Evolutionary conservation across 495 filamentous ascomycete genomes (phyloP).

Genomic region (Trichoderma erinaceum): DNA sequence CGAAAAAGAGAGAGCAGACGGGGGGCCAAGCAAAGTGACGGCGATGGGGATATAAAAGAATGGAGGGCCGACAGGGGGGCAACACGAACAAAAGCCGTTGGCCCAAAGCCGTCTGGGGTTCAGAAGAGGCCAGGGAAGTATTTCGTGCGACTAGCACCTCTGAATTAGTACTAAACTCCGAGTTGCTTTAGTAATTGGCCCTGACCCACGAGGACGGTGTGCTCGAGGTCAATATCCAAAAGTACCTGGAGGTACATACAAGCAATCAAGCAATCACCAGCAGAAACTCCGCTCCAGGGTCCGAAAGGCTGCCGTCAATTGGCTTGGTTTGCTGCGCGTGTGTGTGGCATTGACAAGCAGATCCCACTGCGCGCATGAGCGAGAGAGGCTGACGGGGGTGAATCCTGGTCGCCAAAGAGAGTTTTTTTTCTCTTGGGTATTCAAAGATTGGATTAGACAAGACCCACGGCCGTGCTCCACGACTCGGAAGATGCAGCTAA

Average conservation of each 20-base stretch:
- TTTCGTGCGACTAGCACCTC: not conserved
- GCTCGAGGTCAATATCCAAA: no score
- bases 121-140: constrained; percentile 1
- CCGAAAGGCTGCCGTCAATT: no score
- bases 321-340: not conserved
- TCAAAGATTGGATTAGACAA: not conserved
- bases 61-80: not conserved
- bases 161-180: not conserved
- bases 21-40: constrained; percentile 13
- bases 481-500: constrained; percentile 4
- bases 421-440: not conserved
- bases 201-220: constrained; percentile 5
- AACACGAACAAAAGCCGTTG: not conserved
- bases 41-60: constrained; percentile 13
- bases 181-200: not conserved
- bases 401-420: not conserved
- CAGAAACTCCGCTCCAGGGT: not conserved
- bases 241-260: not conserved
- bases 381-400: constrained; percentile 2
- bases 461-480: constrained; percentile 11
- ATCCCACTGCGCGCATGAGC: not conserved
- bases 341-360: not conserved
- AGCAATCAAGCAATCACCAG: not conserved
- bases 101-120: constrained; percentile 1
- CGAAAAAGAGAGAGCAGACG: constrained; percentile 2